Evolutionary conservation across 176 grass and related monocot species (phyloP).

Genomic region (Pontederia crassipes): DNA sequence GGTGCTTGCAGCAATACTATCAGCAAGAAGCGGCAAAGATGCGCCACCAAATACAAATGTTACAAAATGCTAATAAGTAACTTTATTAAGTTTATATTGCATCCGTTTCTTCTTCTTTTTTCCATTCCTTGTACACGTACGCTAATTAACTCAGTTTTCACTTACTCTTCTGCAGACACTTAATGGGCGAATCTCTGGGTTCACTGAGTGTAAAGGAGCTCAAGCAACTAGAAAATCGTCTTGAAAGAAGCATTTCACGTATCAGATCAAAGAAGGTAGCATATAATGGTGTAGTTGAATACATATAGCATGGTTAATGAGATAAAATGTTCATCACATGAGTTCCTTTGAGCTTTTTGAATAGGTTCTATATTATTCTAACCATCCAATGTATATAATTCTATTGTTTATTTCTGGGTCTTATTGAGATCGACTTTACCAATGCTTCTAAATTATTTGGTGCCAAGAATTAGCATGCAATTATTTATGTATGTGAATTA

Average conservation of each 20-base stretch:
- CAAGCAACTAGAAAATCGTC: constrained; percentile 61
- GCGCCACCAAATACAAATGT: constrained; percentile 3
- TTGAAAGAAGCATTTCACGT: constrained; percentile 69
- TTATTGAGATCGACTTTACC: no score
- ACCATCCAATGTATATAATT: no score
- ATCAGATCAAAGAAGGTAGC: constrained; percentile 65
- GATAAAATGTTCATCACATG: no score
- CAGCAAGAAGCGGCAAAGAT: not conserved
- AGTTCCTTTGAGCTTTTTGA: no score
- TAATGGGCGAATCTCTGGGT: constrained; percentile 45
- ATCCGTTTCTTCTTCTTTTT: no score
- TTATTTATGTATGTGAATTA: not conserved
- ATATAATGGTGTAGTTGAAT: no score
- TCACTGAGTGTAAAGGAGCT: constrained; percentile 55
- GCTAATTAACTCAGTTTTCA: not conserved
- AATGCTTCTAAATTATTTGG: not conserved
- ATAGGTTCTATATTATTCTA: not conserved
- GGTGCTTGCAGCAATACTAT: constrained; percentile 2
- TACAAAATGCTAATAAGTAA: not conserved
- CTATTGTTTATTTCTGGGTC: no score
- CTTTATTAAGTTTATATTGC: no score
- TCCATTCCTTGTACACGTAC: not conserved
- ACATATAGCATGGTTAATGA: no score
- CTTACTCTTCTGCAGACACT: constrained; percentile 26
- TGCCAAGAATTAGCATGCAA: not conserved